phyloP scores from a whole-genome alignment of 169 alveolate species.

The Cryptosporidium sp. region DNA sequence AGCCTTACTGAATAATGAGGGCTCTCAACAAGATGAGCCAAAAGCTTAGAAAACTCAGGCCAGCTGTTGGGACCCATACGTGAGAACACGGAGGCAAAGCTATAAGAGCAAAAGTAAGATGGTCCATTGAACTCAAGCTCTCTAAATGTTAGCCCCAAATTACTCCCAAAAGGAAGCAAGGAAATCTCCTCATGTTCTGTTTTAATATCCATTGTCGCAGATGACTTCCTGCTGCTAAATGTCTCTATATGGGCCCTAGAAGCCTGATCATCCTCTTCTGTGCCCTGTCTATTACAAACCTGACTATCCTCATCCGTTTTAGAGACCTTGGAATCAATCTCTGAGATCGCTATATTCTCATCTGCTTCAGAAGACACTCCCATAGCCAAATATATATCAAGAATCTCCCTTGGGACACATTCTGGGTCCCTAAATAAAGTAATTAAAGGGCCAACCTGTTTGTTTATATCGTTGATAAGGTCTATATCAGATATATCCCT shows the following conservation, averaged over 20 bases:
- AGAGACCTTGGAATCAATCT: not conserved
- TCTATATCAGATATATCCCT: not conserved
- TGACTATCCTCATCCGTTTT: not conserved
- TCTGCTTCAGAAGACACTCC: constrained; percentile 8
- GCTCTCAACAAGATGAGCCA: constrained; percentile 14
- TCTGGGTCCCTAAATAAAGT: constrained; percentile 51
- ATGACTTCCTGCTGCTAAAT: not conserved
- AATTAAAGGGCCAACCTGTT: constrained; percentile 69
- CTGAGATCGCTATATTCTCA: not conserved
- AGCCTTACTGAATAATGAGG: constrained; percentile 41
- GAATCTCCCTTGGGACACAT: constrained; percentile 23
- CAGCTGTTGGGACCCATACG: constrained; percentile 31
- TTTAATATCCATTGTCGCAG: not conserved
- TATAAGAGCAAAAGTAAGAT: constrained; percentile 51
- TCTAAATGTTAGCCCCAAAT: constrained; percentile 47
- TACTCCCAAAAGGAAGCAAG: constrained; percentile 57
- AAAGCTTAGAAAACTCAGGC: constrained; percentile 36
- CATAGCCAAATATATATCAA: constrained; percentile 38
- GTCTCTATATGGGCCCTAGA: not conserved
- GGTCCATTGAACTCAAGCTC: constrained; percentile 32
- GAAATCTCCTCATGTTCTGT: constrained; percentile 7
- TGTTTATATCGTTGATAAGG: not conserved
- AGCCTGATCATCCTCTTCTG: not conserved
- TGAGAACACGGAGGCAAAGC: constrained; percentile 63
- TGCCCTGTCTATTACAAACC: not conserved